phyloP scores from a whole-genome alignment of 495 filamentous ascomycete genomes.

The Trichoderma erinaceum region DNA sequence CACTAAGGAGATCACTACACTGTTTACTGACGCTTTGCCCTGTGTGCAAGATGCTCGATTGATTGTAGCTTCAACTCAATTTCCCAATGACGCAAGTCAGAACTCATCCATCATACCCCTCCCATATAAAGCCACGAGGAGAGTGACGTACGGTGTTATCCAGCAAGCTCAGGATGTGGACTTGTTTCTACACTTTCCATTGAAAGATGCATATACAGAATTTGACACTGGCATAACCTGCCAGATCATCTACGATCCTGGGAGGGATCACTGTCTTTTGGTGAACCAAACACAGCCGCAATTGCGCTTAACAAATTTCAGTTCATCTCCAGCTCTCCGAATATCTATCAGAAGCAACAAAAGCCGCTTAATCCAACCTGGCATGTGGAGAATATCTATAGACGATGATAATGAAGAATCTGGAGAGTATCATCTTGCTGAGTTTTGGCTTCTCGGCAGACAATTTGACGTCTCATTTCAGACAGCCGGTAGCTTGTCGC shows the following conservation, averaged over 20 bases:
- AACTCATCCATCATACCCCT: neutral
- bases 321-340: neutral
- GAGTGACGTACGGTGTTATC: neutral
- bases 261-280: neutral
- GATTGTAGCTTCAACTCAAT: neutral
- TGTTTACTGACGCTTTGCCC: neutral
- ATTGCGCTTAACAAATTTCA: neutral
- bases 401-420: neutral
- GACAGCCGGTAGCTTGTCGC: neutral
- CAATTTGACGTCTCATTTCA: neutral
- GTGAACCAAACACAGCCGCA: neutral
- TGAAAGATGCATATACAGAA: neutral
- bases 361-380: neutral
- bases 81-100: neutral
- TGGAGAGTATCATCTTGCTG: neutral
- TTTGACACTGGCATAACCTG: neutral
- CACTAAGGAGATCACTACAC: neutral
- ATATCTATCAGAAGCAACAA: neutral
- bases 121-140: neutral
- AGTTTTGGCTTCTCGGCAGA: neutral
- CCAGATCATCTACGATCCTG: neutral
- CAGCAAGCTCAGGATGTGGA: neutral
- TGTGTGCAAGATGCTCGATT: neutral
- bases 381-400: neutral
- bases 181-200: neutral